A percentile compares a stretch with the other conserved stretches of the same genome.
These are phyloP conservation scores for Boletus fagicola DNA, from an alignment of 768 basidiomycete species.

Conservation along the genomic window DNA sequence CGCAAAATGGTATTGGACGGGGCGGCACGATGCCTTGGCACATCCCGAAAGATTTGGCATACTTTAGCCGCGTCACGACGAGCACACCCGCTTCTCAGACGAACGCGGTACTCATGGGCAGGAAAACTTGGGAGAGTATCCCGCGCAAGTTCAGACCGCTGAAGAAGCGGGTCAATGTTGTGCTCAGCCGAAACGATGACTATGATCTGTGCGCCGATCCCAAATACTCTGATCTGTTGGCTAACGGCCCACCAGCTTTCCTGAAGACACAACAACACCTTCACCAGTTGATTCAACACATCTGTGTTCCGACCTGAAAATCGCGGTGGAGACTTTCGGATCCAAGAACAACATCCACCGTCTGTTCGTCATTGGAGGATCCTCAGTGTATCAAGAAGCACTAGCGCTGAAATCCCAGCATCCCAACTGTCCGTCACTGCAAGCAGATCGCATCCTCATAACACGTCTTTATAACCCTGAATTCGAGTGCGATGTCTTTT, in stretches of 20 bases:
- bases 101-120: constrained; percentile 92
- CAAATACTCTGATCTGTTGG: not conserved
- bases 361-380: constrained; percentile 90
- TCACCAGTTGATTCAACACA: constrained; percentile 27
- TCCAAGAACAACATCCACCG: constrained; percentile 43
- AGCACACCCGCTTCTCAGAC: constrained; percentile 48
- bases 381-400: constrained; percentile 73
- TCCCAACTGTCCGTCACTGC: constrained; percentile 34
- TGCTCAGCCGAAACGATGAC: constrained; percentile 60
- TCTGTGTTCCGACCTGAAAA: constrained; percentile 24
- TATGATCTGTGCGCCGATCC: constrained; percentile 58
- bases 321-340: constrained; percentile 16
- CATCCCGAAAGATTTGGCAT: constrained; percentile 84
- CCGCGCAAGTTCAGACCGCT: constrained; percentile 83
- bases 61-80: constrained; percentile 82
- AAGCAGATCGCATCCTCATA: constrained; percentile 79
- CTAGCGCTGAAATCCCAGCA: constrained; percentile 38
- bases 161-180: constrained; percentile 68
- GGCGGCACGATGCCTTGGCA: constrained; percentile 82
- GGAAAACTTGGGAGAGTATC: constrained; percentile 98
- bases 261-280: not conserved
- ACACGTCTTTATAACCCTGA: constrained; percentile 76
- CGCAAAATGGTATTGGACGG: constrained; percentile 82
- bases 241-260: constrained; percentile 18
- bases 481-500: constrained; percentile 86